Evolutionary conservation across 148 eudicot species (phyloP), one percentile per base, ranked within the genome.

Genomic region (Suaeda aralocaspica): DNA sequence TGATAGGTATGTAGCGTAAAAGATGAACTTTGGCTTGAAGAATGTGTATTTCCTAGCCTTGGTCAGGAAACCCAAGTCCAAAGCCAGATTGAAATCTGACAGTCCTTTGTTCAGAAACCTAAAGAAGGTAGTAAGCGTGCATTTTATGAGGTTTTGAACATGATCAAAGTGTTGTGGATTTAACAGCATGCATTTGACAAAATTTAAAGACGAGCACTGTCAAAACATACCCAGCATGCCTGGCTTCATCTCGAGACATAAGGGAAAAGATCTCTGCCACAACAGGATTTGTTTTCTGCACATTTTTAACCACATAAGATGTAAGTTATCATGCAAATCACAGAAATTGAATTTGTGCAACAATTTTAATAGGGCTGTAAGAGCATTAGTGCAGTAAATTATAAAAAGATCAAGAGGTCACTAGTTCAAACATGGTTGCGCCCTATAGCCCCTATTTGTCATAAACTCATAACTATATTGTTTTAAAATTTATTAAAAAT

Each of bases 251-350:
- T 68, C 98, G 82, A 5, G 98, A 94, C 98, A 94, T 94, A 60
- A 94, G 98, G n/a, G 98, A 94, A 86, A 94, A 94, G 68, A 94
- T 91, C 85, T 94, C 98, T 28, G 98, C 98, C 16, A 94, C 98
- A 70, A 94, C 90, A 44, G 96, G 97, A 71, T 94, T 91, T 68
- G 98, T 94, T 94, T 91, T 94, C 98, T 94, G 97, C 86, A 80
- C 9, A 67, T 55, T 26, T 56, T 0, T 0, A 56, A 76, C 9
- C 50, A 76, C 30, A 46, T 29, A 15, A 15, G 16, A 28, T 26
- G 42, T 19, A 39, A 7, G 42, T 25, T 19, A 49, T 49, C 0
- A 49, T 49, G 53, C 18, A 36, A 36, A 36, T 4, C 8, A 36
- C 8, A 36, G 41, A 36, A 3, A 3, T 36, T 36, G 41, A 36